Evolutionary conservation across 257 asterid species (phyloP).

Genomic region (Echium plantagineum): DNA sequence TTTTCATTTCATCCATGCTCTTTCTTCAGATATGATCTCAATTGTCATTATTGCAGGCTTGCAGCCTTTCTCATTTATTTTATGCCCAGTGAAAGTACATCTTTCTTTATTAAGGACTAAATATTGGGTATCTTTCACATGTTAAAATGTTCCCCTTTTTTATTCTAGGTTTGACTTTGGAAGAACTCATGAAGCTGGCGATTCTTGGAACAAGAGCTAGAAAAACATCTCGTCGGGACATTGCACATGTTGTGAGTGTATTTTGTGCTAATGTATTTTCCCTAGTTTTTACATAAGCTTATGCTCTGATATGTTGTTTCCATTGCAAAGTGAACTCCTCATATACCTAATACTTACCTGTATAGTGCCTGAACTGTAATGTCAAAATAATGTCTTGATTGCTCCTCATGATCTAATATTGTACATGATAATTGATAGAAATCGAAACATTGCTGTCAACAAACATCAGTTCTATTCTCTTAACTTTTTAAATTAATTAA

Average conservation of each 20-base stretch:
- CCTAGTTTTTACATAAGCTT: background rate
- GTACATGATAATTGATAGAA: background rate
- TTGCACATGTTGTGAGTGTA: slow-evolving; percentile 77
- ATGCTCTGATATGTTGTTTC: background rate
- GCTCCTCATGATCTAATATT: background rate
- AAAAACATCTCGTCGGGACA: slow-evolving; percentile 90
- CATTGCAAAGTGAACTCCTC: background rate
- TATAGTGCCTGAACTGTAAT: background rate
- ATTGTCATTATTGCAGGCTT: background rate
- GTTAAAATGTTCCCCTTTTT: background rate
- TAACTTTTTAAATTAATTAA: too few relatives aligned
- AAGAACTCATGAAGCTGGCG: slow-evolving; percentile 74
- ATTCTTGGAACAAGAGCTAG: slow-evolving; percentile 61
- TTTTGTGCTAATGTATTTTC: background rate
- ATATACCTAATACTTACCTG: background rate
- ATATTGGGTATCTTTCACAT: background rate
- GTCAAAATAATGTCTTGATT: background rate
- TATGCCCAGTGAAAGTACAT: background rate
- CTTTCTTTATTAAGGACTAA: too few relatives aligned
- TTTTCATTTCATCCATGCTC: background rate
- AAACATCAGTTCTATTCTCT: background rate
- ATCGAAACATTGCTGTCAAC: background rate
- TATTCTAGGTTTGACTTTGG: slow-evolving; percentile 56
- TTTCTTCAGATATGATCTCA: background rate
- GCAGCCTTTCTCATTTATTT: background rate